Conservation (phyloP, 1,284 basidiomycete genomes). For the Cutaneotrichosporon mucoides region DNA sequence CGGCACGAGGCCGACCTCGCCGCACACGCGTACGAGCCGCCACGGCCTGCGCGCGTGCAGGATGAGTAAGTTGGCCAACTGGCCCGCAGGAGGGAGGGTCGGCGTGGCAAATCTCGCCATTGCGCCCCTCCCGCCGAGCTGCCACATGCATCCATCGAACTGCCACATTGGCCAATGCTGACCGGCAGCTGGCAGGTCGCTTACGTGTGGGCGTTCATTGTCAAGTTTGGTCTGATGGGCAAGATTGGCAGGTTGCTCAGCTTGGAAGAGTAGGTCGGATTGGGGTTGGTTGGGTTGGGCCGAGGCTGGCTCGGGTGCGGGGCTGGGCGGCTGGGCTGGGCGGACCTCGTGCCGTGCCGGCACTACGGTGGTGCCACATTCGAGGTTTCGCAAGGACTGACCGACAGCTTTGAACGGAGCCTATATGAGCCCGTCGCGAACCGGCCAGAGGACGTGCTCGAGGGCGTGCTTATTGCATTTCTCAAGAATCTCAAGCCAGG, state of each 20-base stretch:
- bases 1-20: constrained; percentile 30
- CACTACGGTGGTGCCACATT: constrained; percentile 18
- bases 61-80: constrained; percentile 47
- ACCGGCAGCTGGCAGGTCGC: constrained; percentile 44
- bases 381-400: background rate
- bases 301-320: background rate
- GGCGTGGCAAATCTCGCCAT: too few relatives aligned
- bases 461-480: constrained; percentile 40
- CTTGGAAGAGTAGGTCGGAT: constrained; percentile 38
- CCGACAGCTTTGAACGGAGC: constrained; percentile 37
- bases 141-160: constrained; percentile 1
- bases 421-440: constrained; percentile 38
- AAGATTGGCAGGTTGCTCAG: constrained; percentile 34
- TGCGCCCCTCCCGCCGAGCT: too few relatives aligned
- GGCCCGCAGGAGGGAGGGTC: too few relatives aligned
- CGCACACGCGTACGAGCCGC: constrained; percentile 26
- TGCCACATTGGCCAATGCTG: background rate
- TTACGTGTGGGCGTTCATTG: constrained; percentile 45
- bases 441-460: constrained; percentile 43
- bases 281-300: background rate
- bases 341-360: background rate
- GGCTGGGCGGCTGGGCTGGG: background rate
- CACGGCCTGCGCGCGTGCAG: constrained; percentile 21
- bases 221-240: constrained; percentile 36
- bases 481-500: constrained; percentile 30